A percentile compares a stretch with the other conserved stretches of the same genome.
Conservation (phyloP, 345 rosid genomes). For the Erodium maritimum region DNA sequence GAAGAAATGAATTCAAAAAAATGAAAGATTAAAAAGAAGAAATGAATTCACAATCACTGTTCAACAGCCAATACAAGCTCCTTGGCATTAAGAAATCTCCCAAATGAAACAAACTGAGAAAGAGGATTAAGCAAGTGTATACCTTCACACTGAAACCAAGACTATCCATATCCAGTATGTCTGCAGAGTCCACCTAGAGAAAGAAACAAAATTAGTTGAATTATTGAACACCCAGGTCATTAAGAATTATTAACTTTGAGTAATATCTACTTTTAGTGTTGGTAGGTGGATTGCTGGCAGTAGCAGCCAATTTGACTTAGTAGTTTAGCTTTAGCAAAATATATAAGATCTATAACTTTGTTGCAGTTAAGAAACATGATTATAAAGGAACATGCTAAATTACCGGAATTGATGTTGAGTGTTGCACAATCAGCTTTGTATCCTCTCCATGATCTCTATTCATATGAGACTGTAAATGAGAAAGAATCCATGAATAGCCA, state of each 20-base stretch:
- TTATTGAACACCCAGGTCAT: background rate
- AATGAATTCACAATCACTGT: background rate
- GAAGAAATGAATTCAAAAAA: background rate
- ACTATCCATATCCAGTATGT: conserved; percentile 82
- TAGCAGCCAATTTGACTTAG: too few relatives aligned
- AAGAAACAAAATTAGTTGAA: conserved; percentile 10
- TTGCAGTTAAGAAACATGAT: conserved; percentile 1
- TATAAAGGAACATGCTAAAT: background rate
- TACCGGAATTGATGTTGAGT: conserved; percentile 70
- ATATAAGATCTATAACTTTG: background rate
- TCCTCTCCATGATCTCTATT: conserved; percentile 89
- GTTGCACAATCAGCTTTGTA: conserved; percentile 65
- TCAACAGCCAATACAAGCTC: background rate
- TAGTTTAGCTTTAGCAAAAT: background rate
- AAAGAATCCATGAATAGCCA: too few relatives aligned
- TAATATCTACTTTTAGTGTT: background rate
- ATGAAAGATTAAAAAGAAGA: too few relatives aligned
- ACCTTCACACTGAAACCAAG: conserved; percentile 95
- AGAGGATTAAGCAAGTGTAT: background rate
- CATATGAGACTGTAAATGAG: conserved; percentile 62
- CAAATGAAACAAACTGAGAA: background rate
- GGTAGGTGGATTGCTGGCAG: background rate
- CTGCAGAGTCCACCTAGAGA: conserved; percentile 72
- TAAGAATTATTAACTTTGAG: background rate
- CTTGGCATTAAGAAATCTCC: background rate